Conservation (phyloP, 306 rosid genomes). For the Fragaria vesca region DNA sequence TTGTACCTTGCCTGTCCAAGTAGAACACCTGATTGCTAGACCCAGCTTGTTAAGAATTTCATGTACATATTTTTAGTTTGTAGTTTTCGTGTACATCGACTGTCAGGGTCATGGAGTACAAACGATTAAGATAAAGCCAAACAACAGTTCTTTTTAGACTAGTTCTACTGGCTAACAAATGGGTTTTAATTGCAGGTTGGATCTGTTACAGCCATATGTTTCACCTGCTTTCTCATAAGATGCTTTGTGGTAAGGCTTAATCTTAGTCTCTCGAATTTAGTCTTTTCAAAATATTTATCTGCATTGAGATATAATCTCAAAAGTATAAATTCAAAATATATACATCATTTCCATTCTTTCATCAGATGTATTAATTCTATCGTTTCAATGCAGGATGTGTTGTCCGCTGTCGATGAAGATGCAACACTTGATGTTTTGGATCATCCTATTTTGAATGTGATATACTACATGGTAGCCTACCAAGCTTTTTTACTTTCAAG, state of each 20-base stretch:
- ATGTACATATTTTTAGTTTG: neutral
- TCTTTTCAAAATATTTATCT: neutral
- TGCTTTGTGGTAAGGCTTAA: constrained; percentile 70
- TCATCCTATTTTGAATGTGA: constrained; percentile 59
- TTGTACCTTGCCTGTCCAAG: constrained; percentile 31
- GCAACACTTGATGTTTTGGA: constrained; percentile 82
- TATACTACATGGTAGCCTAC: constrained; percentile 78
- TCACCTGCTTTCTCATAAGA: constrained; percentile 90
- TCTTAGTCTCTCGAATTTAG: neutral
- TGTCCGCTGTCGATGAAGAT: constrained; percentile 70
- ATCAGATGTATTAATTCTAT: constrained; percentile 11
- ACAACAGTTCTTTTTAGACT: neutral
- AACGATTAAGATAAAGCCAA: neutral
- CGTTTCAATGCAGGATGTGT: constrained; percentile 54
- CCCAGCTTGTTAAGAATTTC: neutral
- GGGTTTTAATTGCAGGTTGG: constrained; percentile 73
- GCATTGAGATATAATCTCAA: too few relatives aligned
- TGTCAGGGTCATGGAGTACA: neutral
- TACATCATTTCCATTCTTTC: neutral
- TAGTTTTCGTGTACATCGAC: constrained; percentile 1
- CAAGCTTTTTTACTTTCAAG: neutral
- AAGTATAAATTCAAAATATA: neutral
- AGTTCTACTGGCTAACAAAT: constrained; percentile 20
- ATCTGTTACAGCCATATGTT: constrained; percentile 92
- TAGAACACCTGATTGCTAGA: neutral